These are phyloP conservation scores for Linum tenue DNA, from an alignment of 345 rosid genomes.

Conservation along the genomic window DNA sequence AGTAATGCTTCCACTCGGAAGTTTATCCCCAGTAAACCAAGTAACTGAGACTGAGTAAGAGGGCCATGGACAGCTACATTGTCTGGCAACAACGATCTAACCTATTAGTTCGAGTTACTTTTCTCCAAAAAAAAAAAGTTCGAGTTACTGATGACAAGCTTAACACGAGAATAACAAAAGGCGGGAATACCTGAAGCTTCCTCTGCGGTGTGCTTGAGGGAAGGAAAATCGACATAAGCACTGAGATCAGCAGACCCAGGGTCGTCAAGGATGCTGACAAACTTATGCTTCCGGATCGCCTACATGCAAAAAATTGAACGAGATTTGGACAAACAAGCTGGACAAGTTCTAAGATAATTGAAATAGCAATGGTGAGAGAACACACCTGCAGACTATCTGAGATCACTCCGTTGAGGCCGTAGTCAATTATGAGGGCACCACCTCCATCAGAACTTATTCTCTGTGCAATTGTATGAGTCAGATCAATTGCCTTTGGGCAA, in stretches of 20 bases:
- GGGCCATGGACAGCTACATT: constrained; percentile 72
- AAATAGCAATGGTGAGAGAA: constrained; percentile 4
- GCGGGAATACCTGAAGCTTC: constrained; percentile 63
- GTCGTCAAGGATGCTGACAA: constrained; percentile 74
- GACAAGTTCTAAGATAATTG: neutral
- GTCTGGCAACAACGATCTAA: constrained; percentile 34
- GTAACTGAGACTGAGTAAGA: constrained; percentile 81
- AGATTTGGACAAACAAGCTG: neutral
- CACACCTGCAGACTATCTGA: constrained; percentile 92
- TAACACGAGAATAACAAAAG: neutral
- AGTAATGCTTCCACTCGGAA: constrained; percentile 82
- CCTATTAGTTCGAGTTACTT: neutral
- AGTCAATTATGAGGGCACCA: constrained; percentile 89
- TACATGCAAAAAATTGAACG: constrained; percentile 15
- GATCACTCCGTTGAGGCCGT: constrained; percentile 63
- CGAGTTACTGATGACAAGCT: neutral
- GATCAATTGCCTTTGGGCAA: constrained; percentile 78
- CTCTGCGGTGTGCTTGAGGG: constrained; percentile 67
- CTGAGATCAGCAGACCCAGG: constrained; percentile 96
- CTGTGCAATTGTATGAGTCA: constrained; percentile 63
- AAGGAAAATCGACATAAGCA: constrained; percentile 82
- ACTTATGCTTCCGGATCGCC: constrained; percentile 95
- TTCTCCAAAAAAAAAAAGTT: too few relatives aligned
- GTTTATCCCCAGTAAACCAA: constrained; percentile 87
- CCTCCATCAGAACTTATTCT: constrained; percentile 80